These are phyloP conservation scores for Gamarada debralockiae DNA, from an alignment of 495 filamentous ascomycete genomes.

Conservation along the genomic window DNA sequence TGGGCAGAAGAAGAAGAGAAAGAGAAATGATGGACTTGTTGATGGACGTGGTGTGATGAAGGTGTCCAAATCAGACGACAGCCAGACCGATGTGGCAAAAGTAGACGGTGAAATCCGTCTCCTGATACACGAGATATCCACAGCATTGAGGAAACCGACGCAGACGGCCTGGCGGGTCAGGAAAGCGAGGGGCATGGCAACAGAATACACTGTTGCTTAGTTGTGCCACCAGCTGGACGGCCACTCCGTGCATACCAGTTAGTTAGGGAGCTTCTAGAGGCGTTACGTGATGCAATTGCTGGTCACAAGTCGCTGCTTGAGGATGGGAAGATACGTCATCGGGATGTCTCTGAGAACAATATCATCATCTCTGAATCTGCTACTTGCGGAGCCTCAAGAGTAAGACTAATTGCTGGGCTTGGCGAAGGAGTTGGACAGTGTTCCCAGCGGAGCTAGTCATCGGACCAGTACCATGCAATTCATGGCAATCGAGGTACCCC, in stretches of 20 bases:
- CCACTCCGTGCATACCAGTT: too few species aligned
- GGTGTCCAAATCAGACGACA: too few species aligned
- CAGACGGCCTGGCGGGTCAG: not conserved
- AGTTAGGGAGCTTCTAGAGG: too few species aligned
- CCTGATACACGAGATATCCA: too few species aligned
- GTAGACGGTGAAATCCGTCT: too few species aligned
- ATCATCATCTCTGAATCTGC: slow-evolving; percentile 32
- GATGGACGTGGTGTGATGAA: too few species aligned
- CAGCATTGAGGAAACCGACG: not conserved
- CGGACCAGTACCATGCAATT: too few species aligned
- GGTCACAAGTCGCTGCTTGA: slow-evolving; percentile 29
- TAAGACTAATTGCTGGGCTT: slow-evolving; percentile 27
- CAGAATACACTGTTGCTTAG: too few species aligned
- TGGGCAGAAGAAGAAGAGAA: not conserved
- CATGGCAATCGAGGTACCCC: not conserved
- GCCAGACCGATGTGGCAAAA: too few species aligned
- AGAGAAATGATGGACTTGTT: too few species aligned
- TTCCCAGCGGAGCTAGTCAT: slow-evolving; percentile 4
- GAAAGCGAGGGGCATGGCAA: not conserved
- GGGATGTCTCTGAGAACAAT: too few species aligned
- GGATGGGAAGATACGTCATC: slow-evolving; percentile 34
- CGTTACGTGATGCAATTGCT: slow-evolving; percentile 19
- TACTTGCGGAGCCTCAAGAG: slow-evolving; percentile 24
- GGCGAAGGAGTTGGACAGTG: slow-evolving; percentile 5
- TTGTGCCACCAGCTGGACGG: too few species aligned